These are phyloP conservation scores for Noccaea caerulescens DNA, from an alignment of 345 rosid genomes.

Conservation along the genomic window DNA sequence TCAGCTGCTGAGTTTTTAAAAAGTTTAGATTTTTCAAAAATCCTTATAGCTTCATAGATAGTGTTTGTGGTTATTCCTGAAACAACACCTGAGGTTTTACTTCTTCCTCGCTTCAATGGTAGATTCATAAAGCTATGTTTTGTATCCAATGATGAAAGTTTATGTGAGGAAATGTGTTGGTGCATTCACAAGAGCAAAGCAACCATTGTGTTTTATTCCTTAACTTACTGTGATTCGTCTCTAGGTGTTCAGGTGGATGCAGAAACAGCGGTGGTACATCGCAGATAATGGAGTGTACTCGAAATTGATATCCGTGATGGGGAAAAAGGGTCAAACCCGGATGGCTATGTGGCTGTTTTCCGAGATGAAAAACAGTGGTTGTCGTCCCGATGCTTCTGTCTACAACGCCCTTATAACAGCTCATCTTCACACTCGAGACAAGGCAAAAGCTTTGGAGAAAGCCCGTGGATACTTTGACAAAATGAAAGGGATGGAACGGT, in stretches of 20 bases:
- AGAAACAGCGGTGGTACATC: constrained; percentile 88
- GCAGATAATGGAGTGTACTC: constrained; percentile 89
- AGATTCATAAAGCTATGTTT: neutral
- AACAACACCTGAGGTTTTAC: neutral
- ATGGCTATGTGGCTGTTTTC: constrained; percentile 99
- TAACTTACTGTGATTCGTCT: constrained; percentile 13
- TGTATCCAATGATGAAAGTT: neutral
- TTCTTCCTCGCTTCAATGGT: neutral
- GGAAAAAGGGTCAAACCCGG: constrained; percentile 83
- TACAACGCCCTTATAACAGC: constrained; percentile 88
- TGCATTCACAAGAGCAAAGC: neutral
- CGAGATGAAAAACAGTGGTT: constrained; percentile 95
- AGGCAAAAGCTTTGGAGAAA: constrained; percentile 80
- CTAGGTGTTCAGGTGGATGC: constrained; percentile 99
- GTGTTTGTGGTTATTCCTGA: neutral
- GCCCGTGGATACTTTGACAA: constrained; percentile 75
- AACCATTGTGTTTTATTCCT: constrained; percentile 1
- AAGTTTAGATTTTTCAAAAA: neutral
- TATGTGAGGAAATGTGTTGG: neutral
- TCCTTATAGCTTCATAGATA: neutral
- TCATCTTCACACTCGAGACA: constrained; percentile 83
- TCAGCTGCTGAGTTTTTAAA: constrained; percentile 5
- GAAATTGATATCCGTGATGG: constrained; percentile 80
- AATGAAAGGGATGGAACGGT: constrained; percentile 80
- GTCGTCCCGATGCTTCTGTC: constrained; percentile 89